Conservation (phyloP, 306 rosid genomes). For the Inga leiocalycina region DNA sequence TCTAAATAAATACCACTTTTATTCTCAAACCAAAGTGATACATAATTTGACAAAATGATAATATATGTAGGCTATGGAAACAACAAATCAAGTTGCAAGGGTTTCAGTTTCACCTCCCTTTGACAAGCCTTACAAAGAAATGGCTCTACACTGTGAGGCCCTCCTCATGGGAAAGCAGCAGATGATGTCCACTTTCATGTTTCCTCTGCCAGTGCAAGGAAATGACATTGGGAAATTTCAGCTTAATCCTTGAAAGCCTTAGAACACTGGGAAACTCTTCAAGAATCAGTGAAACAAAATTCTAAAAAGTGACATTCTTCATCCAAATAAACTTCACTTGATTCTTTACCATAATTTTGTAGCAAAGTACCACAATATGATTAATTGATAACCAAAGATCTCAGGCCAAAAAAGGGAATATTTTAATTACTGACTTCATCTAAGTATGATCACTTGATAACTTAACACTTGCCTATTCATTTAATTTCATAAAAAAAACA, state of each 20-base stretch:
- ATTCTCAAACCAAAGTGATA: too few relatives aligned
- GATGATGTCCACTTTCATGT: conserved; percentile 66
- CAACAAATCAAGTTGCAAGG: conserved; percentile 70
- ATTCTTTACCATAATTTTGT: too few relatives aligned
- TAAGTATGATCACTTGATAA: not conserved
- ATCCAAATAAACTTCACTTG: too few relatives aligned
- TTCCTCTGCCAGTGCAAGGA: too few relatives aligned
- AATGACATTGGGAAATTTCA: too few relatives aligned
- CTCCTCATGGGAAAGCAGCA: conserved; percentile 73
- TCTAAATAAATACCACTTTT: not conserved
- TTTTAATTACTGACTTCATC: not conserved
- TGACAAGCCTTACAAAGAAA: conserved; percentile 77
- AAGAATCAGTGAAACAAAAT: too few relatives aligned
- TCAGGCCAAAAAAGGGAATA: not conserved
- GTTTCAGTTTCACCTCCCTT: conserved; percentile 57
- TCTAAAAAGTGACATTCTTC: too few relatives aligned
- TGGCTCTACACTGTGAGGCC: too few relatives aligned
- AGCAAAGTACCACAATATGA: not conserved
- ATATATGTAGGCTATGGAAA: conserved; percentile 58
- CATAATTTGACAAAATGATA: too few relatives aligned
- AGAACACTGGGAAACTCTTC: too few relatives aligned
- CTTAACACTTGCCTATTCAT: not conserved
- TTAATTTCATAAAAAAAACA: conserved; percentile 22
- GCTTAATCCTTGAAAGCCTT: too few relatives aligned
- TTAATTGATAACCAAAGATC: not conserved